A percentile compares a stretch with the other conserved stretches of the same genome.
Conservation (phyloP, 495 filamentous ascomycete species). For the Penicillium cosmopolitanum region DNA sequence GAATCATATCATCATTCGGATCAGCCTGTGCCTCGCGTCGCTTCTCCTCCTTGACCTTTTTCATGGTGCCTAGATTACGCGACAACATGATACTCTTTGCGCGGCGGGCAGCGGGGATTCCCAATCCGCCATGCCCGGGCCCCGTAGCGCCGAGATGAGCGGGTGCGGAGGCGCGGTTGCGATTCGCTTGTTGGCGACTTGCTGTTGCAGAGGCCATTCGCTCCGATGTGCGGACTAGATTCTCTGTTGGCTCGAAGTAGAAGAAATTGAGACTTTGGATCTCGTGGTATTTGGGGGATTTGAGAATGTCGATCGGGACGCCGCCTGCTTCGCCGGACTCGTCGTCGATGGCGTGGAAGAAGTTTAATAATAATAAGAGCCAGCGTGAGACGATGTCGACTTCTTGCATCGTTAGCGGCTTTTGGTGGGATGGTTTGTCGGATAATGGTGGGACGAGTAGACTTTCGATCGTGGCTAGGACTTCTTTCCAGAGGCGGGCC, state of each 20-base stretch:
- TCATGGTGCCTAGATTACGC: conserved; percentile 95
- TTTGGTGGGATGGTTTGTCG: conserved; percentile 90
- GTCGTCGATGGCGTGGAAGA: conserved; percentile 93
- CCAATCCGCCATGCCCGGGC: conserved; percentile 67
- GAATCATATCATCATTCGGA: conserved; percentile 97
- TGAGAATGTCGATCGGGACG: conserved; percentile 87
- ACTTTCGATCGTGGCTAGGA: conserved; percentile 85
- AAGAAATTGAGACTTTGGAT: conserved; percentile 96
- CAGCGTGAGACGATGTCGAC: conserved; percentile 94
- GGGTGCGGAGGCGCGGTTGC: conserved; percentile 75
- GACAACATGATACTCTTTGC: conserved; percentile 95
- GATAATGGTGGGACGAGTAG: conserved; percentile 93
- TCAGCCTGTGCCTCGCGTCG: conserved; percentile 94
- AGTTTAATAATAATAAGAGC: conserved; percentile 88
- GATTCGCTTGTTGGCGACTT: conserved; percentile 69
- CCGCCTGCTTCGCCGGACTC: conserved; percentile 83
- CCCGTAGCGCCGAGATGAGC: conserved; percentile 61
- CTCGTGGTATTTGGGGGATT: conserved; percentile 97
- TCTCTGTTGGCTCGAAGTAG: conserved; percentile 93
- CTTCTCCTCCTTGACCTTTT: conserved; percentile 92
- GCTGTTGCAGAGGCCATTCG: conserved; percentile 90
- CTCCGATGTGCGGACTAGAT: conserved; percentile 89
- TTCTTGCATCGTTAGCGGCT: conserved; percentile 84
- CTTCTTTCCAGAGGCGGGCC: conserved; percentile 98
- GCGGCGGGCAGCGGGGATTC: conserved; percentile 68